A percentile compares a stretch with the other conserved stretches of the same genome.
These are phyloP conservation scores for Colletotrichum tabaci DNA, from an alignment of 2,329 filamentous ascomycete genomes.

Conservation along the genomic window DNA sequence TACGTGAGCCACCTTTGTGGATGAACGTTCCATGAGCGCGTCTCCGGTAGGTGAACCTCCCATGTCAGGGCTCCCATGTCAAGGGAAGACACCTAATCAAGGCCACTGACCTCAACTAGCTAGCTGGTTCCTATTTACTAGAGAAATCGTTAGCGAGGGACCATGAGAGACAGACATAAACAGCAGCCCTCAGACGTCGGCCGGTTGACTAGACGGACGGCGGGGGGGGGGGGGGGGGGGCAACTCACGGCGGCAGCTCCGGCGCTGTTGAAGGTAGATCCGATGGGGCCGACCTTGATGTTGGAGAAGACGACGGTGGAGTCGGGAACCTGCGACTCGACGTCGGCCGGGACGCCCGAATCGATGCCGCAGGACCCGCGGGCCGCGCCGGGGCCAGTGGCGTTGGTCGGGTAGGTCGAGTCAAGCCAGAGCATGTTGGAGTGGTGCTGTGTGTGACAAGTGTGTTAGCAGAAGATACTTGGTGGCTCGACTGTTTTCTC, in stretches of 20 bases:
- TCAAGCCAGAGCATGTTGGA: constrained; percentile 84
- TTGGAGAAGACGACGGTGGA: constrained; percentile 71
- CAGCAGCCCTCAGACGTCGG: too few relatives aligned
- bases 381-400: constrained; percentile 61
- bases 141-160: too few relatives aligned
- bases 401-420: constrained; percentile 71
- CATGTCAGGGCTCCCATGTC: too few relatives aligned
- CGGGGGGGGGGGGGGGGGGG: too few relatives aligned
- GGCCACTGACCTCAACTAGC: too few relatives aligned
- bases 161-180: too few relatives aligned
- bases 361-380: constrained; percentile 69
- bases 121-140: too few relatives aligned
- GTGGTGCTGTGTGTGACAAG: constrained; percentile 57
- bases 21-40: not conserved
- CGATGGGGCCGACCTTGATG: constrained; percentile 64
- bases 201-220: too few relatives aligned
- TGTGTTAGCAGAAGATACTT: not conserved
- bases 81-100: too few relatives aligned
- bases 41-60: not conserved
- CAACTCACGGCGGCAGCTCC: constrained; percentile 28
- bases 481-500: too few relatives aligned
- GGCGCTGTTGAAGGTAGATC: constrained; percentile 61
- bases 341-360: constrained; percentile 65
- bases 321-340: constrained; percentile 63
- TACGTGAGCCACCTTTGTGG: not conserved